A percentile compares a stretch with the other conserved stretches of the same genome.
These are phyloP conservation scores for Cladorrhinum samala DNA, from an alignment of 495 filamentous ascomycete genomes.

Conservation along the genomic window DNA sequence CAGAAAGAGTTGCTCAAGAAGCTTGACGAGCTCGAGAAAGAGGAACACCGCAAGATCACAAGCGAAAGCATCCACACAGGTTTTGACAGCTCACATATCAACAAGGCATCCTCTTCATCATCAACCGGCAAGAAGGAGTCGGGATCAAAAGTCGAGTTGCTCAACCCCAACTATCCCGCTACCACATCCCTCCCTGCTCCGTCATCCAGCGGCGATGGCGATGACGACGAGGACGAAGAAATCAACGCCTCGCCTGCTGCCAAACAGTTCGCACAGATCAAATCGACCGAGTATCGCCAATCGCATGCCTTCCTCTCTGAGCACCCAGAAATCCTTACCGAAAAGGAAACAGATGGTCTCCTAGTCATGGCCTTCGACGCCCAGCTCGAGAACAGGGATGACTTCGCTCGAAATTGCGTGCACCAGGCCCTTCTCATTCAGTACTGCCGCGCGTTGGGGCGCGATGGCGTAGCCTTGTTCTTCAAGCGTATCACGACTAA, in stretches of 20 bases:
- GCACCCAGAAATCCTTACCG: conserved; percentile 70
- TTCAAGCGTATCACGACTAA: conserved; percentile 94
- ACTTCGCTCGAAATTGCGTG: conserved; percentile 79
- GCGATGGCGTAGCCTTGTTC: conserved; percentile 85
- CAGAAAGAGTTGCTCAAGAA: conserved; percentile 67
- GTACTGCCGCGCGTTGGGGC: conserved; percentile 85
- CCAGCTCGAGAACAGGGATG: conserved; percentile 66
- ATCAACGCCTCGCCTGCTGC: conserved; percentile 71
- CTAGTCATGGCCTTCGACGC: conserved; percentile 86
- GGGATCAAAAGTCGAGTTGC: conserved; percentile 63
- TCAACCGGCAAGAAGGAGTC: conserved; percentile 32
- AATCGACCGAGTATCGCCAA: conserved; percentile 63
- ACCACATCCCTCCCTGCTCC: conserved; percentile 12
- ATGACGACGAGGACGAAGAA: conserved; percentile 63
- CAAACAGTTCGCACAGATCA: conserved; percentile 73
- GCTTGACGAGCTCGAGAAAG: conserved; percentile 76
- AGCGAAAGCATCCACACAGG: conserved; percentile 89
- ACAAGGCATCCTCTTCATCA: conserved; percentile 46
- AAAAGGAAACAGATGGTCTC: conserved; percentile 87
- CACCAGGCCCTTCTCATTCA: conserved; percentile 90
- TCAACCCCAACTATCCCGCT: conserved; percentile 60
- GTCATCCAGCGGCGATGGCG: conserved; percentile 25
- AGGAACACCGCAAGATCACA: conserved; percentile 85
- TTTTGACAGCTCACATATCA: conserved; percentile 75
- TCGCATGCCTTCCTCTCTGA: conserved; percentile 66